Conservation (phyloP, 1,284 basidiomycete species). For the Exsudoporus floridanus region DNA sequence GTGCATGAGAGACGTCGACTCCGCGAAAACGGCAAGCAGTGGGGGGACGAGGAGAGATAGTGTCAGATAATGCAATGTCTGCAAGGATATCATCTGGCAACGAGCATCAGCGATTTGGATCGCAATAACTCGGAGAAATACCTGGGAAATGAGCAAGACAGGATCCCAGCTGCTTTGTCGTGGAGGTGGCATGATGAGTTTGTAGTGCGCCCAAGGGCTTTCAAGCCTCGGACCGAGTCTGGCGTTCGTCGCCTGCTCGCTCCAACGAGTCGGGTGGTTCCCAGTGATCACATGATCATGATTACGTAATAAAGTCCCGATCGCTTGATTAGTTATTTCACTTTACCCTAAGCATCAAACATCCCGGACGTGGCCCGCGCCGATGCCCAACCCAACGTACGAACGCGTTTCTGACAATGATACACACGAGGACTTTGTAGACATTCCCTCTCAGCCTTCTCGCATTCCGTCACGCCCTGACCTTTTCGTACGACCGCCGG, state of each 20-base stretch:
- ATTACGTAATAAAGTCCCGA: slow-evolving; percentile 17
- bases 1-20: slow-evolving; percentile 71
- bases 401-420: slow-evolving; percentile 26
- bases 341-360: neutral
- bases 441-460: slow-evolving; percentile 1
- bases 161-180: slow-evolving; percentile 69
- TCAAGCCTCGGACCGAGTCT: neutral
- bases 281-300: slow-evolving; percentile 11
- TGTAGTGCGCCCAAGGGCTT: neutral
- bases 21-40: slow-evolving; percentile 73
- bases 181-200: slow-evolving; percentile 26
- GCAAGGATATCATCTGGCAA: slow-evolving; percentile 83
- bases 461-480: slow-evolving; percentile 2
- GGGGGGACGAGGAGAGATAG: slow-evolving; percentile 84
- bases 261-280: neutral
- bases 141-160: slow-evolving; percentile 71
- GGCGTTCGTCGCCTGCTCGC: neutral
- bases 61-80: slow-evolving; percentile 90
- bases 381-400: slow-evolving; percentile 30
- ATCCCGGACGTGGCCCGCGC: slow-evolving; percentile 7
- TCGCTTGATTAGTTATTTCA: slow-evolving; percentile 9
- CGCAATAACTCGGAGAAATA: slow-evolving; percentile 15
- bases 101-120: slow-evolving; percentile 6
- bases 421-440: slow-evolving; percentile 19
- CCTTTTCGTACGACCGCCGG: slow-evolving; percentile 38